phyloP scores from a whole-genome alignment of 2,329 filamentous ascomycete species.

The Raffaelea albimanens region DNA sequence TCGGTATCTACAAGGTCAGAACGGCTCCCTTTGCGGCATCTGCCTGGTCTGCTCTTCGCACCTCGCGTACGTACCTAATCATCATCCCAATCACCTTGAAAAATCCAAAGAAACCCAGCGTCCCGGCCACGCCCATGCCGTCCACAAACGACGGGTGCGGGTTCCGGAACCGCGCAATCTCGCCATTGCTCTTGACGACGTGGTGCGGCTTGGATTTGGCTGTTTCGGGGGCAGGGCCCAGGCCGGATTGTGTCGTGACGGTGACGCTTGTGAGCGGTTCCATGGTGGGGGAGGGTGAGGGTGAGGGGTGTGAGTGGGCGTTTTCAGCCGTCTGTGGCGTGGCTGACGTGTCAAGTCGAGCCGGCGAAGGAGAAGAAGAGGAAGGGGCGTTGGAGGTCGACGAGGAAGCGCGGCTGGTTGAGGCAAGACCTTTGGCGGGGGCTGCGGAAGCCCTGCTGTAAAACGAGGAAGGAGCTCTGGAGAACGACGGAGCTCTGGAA shows the following conservation, averaged over 20 bases:
- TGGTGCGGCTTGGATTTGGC: conserved; percentile 39
- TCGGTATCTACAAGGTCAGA: conserved; percentile 3
- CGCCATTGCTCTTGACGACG: conserved; percentile 29
- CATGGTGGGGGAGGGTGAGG: too few species aligned
- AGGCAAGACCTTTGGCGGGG: too few species aligned
- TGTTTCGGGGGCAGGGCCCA: conserved; percentile 25
- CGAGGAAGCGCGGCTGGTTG: too few species aligned
- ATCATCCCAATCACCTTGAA: conserved; percentile 21
- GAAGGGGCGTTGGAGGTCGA: too few species aligned
- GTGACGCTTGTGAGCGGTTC: conserved; percentile 5
- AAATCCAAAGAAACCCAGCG: background rate
- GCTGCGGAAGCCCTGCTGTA: too few species aligned
- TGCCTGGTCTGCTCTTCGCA: background rate
- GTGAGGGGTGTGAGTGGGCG: too few species aligned
- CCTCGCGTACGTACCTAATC: conserved; percentile 22
- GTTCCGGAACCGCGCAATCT: conserved; percentile 37
- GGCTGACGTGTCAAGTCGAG: too few species aligned
- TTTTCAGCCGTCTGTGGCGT: too few species aligned
- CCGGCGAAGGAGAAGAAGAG: too few species aligned
- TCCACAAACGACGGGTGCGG: conserved; percentile 36
- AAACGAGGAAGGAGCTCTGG: too few species aligned
- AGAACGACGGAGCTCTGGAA: too few species aligned
- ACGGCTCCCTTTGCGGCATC: background rate
- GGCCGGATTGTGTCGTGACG: conserved; percentile 2
- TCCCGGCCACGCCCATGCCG: conserved; percentile 10